phyloP scores from a whole-genome alignment of 805 yeast genomes.

The Vanderwaltozyma tropicalis region DNA sequence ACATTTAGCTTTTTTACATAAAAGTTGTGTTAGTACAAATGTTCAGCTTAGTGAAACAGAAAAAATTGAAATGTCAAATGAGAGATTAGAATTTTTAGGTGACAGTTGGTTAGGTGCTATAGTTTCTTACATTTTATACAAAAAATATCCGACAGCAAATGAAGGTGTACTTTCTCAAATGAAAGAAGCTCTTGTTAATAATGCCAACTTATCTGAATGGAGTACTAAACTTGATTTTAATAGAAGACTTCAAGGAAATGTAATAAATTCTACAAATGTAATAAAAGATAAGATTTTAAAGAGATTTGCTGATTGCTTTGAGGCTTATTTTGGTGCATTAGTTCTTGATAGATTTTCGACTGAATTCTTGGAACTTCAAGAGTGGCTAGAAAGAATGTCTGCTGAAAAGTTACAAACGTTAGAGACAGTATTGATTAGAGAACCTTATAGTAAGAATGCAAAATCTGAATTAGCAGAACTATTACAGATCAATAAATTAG shows the following conservation, averaged over 20 bases:
- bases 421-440: constrained; percentile 11
- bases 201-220: constrained; percentile 55
- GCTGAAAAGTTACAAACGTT: constrained; percentile 11
- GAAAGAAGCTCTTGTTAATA: constrained; percentile 57
- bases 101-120: constrained; percentile 66
- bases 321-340: constrained; percentile 82
- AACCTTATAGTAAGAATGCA: constrained; percentile 45
- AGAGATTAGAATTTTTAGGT: constrained; percentile 76
- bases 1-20: constrained; percentile 16
- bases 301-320: constrained; percentile 69
- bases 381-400: constrained; percentile 44
- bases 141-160: constrained; percentile 48
- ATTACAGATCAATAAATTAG: constrained; percentile 33
- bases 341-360: constrained; percentile 34
- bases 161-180: constrained; percentile 69
- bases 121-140: constrained; percentile 53
- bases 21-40: constrained; percentile 12
- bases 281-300: constrained; percentile 45
- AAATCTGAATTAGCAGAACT: constrained; percentile 60
- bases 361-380: constrained; percentile 36
- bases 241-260: constrained; percentile 38
- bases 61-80: constrained; percentile 35
- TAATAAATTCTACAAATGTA: constrained; percentile 34
- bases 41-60: constrained; percentile 8
- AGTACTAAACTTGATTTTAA: constrained; percentile 55